Evolutionary conservation across 2,329 filamentous ascomycete species (phyloP).

Genomic region (Epicoccum nigrum): DNA sequence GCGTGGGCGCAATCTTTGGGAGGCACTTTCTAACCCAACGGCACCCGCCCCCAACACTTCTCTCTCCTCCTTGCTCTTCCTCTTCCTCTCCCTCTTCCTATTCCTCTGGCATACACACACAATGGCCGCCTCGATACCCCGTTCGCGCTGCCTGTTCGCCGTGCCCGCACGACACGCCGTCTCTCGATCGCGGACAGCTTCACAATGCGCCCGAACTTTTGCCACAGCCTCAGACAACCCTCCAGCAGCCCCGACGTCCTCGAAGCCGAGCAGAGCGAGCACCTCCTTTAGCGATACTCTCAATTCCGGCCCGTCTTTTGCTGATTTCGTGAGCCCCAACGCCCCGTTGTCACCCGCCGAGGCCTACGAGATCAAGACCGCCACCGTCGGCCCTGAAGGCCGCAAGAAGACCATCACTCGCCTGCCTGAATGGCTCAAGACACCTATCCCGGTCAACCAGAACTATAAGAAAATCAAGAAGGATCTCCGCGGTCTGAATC

Average conservation of each 20-base stretch:
- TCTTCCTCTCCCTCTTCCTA: neutral
- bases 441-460: slow-evolving; percentile 81
- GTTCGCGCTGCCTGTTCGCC: slow-evolving; percentile 40
- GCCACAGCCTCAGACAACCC: slow-evolving; percentile 43
- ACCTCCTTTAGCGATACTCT: slow-evolving; percentile 68
- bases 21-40: neutral
- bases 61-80: too few species aligned
- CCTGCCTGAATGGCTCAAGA: slow-evolving; percentile 94
- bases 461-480: slow-evolving; percentile 96
- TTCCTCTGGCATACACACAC: neutral
- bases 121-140: slow-evolving; percentile 44
- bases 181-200: slow-evolving; percentile 22
- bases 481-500: slow-evolving; percentile 83
- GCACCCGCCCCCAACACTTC: slow-evolving; percentile 2
- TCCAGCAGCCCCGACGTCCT: slow-evolving; percentile 26
- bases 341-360: slow-evolving; percentile 55
- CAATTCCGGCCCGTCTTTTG: slow-evolving; percentile 68
- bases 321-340: slow-evolving; percentile 63
- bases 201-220: slow-evolving; percentile 35
- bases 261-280: slow-evolving; percentile 48
- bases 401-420: slow-evolving; percentile 72
- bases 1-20: slow-evolving; percentile 17
- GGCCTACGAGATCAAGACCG: slow-evolving; percentile 66
- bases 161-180: slow-evolving; percentile 27
- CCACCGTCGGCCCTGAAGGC: slow-evolving; percentile 65